Percentiles rank a stretch among this genome's conserved stretches.
Conservation (phyloP, 257 asterid genomes). For the Mentha longifolia region DNA sequence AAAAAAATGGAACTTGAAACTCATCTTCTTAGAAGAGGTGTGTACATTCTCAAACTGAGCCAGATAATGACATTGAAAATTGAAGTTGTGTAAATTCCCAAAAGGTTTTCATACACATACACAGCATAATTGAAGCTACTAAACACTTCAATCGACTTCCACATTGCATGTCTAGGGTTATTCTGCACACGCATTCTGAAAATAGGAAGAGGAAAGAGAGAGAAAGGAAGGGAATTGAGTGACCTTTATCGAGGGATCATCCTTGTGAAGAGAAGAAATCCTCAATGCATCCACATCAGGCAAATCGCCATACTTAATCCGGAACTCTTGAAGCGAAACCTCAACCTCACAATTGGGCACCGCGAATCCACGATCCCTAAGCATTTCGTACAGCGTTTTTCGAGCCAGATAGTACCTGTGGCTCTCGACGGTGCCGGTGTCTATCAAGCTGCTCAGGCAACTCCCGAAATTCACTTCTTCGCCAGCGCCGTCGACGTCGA, state of each 20-base stretch:
- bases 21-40: not conserved
- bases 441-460: slow-evolving; percentile 61
- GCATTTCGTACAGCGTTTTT: slow-evolving; percentile 84
- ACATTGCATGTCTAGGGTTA: slow-evolving; percentile 19
- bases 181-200: not conserved
- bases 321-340: slow-evolving; percentile 65
- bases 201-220: not conserved
- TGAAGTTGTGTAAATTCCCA: not conserved
- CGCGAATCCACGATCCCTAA: slow-evolving; percentile 84
- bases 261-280: slow-evolving; percentile 66
- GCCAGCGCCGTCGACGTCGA: slow-evolving; percentile 33
- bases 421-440: slow-evolving; percentile 67
- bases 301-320: slow-evolving; percentile 51
- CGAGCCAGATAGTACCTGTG: slow-evolving; percentile 81
- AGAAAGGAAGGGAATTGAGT: not conserved
- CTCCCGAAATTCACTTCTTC: slow-evolving; percentile 40
- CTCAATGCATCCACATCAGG: slow-evolving; percentile 57
- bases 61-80: not conserved
- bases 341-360: slow-evolving; percentile 71
- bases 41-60: not conserved
- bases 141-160: slow-evolving; percentile 9
- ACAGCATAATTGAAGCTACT: slow-evolving; percentile 20
- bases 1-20: not conserved
- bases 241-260: slow-evolving; percentile 79
- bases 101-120: not conserved